Percentiles rank a stretch among this genome's conserved stretches.
These are phyloP conservation scores for Amanita pseudoporphyria DNA, from an alignment of 768 basidiomycete genomes.

Conservation along the genomic window DNA sequence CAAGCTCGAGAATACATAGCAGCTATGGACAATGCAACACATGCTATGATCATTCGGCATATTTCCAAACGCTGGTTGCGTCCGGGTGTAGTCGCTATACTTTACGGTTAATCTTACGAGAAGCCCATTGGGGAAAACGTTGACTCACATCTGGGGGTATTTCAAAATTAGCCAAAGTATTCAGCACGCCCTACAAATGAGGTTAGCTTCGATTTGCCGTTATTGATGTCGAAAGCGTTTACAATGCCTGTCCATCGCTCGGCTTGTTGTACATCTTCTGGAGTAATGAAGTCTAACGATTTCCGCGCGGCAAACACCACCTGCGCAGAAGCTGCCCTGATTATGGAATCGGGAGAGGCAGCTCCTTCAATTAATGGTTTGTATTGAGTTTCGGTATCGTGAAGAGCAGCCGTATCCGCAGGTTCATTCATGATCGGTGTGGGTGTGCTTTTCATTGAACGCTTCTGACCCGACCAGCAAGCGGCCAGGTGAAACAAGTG, in stretches of 20 bases:
- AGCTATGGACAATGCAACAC: constrained; percentile 9
- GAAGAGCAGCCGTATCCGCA: constrained; percentile 28
- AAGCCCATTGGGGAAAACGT: not conserved
- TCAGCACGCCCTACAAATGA: constrained; percentile 37
- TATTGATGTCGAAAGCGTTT: constrained; percentile 9
- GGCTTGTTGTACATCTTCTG: constrained; percentile 45
- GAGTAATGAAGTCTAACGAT: constrained; percentile 68
- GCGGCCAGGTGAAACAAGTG: constrained; percentile 73
- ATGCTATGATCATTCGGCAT: constrained; percentile 13
- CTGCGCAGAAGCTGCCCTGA: constrained; percentile 71
- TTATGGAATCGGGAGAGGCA: constrained; percentile 26
- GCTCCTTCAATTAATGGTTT: constrained; percentile 12
- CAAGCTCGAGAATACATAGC: constrained; percentile 6
- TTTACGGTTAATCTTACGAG: not conserved
- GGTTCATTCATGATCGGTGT: constrained; percentile 38
- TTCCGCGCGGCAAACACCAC: constrained; percentile 76
- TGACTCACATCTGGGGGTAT: constrained; percentile 42
- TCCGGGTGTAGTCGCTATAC: constrained; percentile 42
- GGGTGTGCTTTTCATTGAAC: not conserved
- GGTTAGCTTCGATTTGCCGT: constrained; percentile 5
- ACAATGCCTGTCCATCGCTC: constrained; percentile 55
- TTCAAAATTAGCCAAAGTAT: constrained; percentile 39
- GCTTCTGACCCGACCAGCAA: constrained; percentile 39
- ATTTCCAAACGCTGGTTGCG: constrained; percentile 50
- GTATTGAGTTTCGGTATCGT: constrained; percentile 15